Evolutionary conservation across 169 alveolate genomes (phyloP).

Genomic region (Cryptosporidium parvum): DNA sequence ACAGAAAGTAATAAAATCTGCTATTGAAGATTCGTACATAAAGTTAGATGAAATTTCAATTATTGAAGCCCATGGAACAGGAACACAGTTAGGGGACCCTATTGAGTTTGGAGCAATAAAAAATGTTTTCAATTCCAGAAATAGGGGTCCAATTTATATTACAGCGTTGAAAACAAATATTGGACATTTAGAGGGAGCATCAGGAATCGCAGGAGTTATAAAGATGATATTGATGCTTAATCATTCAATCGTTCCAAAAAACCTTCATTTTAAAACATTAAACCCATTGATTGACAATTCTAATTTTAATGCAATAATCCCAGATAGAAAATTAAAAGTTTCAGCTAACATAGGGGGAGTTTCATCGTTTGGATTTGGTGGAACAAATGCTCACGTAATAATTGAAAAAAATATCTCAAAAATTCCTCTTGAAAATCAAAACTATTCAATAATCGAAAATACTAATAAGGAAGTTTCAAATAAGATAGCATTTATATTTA

Average conservation of each 20-base stretch:
- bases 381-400: conserved; percentile 70
- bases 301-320: conserved; percentile 78
- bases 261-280: conserved; percentile 41
- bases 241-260: conserved; percentile 37
- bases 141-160: conserved; percentile 68
- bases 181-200: conserved; percentile 82
- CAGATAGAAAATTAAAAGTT: conserved; percentile 45
- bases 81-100: conserved; percentile 68
- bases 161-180: conserved; percentile 79
- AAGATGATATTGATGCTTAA: conserved; percentile 45
- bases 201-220: conserved; percentile 69
- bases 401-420: not conserved
- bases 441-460: not conserved
- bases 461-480: not conserved
- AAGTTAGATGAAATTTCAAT: conserved; percentile 30
- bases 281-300: conserved; percentile 77
- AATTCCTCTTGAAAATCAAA: not conserved
- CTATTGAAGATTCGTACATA: conserved; percentile 26
- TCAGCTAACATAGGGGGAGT: conserved; percentile 33
- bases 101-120: conserved; percentile 72
- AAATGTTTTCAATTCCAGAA: conserved; percentile 23
- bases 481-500: conserved; percentile 37
- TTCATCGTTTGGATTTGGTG: conserved; percentile 75
- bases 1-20: conserved; percentile 48
- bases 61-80: conserved; percentile 74